Base-by-base conservation (phyloP, 2,329 filamentous ascomycete genomes). In the Ophiocordyceps camponoti-rufipedis region DNA sequence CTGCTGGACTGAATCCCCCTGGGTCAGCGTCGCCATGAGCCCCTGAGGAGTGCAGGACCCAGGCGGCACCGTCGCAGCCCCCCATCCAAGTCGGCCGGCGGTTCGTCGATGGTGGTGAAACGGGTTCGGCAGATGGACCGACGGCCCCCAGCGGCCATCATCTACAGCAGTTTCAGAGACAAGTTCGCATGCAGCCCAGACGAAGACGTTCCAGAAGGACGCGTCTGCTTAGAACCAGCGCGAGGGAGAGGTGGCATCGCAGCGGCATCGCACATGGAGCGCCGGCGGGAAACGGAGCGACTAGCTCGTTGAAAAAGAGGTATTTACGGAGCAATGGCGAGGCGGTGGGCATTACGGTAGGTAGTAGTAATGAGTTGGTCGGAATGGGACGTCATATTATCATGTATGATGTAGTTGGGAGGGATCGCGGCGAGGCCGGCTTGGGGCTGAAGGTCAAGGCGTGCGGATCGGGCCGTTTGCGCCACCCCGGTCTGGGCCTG, bases 241-340 rank as follows among this genome's bases (percentile, higher is more conserved):
- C 11, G 14, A 16, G 35, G 16, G n/a, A n/a, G 35, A 39, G 42
- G 46, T 48, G 38, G 44, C 44, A 45, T 42, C 46, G 46, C 46
- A 45, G 16, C 44, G 46, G 46, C 44, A 45, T 28, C 43, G 46
- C 43, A 45, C 46, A 47, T 47, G 43, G 5, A 43, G 43, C 29
- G 41, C 41, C 41, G 41, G 43, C 10, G 16, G 16, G 42, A 23
- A 39, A 29, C 42, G 38, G 45, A 41, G 19, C 40, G 35, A 23
- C 23, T 23, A 23, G 23, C 23, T 23, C 5, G 23, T 23, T 23
- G 23, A 23, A 23, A 23, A 23, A 9, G 29, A 9, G 29, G 29
- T 12, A 31, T 31, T 31, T 31, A 31, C 29, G 12, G 29, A 38
- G 16, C 33, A 5, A 18, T 19, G 16, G 35, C n/a, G 35, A 39